phyloP scores from a whole-genome alignment of 192 early-diverging fungal species.

The Backusella australiensis region DNA sequence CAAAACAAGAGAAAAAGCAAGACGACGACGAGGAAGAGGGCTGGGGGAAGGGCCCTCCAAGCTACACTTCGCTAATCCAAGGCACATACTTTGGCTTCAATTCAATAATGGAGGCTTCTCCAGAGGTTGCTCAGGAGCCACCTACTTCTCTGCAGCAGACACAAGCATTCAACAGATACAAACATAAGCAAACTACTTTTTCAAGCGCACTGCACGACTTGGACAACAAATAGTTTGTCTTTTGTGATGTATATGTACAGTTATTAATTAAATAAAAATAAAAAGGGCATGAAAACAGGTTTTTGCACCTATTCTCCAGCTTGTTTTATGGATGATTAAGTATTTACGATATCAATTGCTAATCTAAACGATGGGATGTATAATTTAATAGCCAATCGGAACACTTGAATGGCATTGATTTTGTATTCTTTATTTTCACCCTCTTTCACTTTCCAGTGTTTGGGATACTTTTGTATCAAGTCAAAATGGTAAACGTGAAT shows the following conservation, averaged over 20 bases:
- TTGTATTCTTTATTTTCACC: too few species aligned
- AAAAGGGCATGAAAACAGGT: neutral
- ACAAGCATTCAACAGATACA: neutral
- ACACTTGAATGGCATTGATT: too few species aligned
- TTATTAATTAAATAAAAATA: too few species aligned
- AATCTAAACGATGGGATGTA: too few species aligned
- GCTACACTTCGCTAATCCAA: neutral
- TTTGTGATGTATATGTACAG: neutral
- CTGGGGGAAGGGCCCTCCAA: constrained; percentile 10
- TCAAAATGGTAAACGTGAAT: neutral
- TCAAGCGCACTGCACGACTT: neutral
- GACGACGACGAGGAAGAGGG: neutral
- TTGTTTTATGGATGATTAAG: too few species aligned
- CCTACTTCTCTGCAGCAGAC: neutral
- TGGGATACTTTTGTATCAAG: too few species aligned
- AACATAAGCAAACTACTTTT: neutral
- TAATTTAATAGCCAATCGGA: too few species aligned
- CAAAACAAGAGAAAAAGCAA: neutral
- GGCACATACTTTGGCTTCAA: constrained; percentile 13
- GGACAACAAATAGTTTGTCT: neutral
- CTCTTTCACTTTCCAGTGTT: too few species aligned
- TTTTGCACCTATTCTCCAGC: too few species aligned
- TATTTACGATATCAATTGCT: too few species aligned
- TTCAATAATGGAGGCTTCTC: constrained; percentile 8
- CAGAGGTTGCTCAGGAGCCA: neutral